Conservation (phyloP, 1,139 yeast species). For the Spathaspora jeffriesii region DNA sequence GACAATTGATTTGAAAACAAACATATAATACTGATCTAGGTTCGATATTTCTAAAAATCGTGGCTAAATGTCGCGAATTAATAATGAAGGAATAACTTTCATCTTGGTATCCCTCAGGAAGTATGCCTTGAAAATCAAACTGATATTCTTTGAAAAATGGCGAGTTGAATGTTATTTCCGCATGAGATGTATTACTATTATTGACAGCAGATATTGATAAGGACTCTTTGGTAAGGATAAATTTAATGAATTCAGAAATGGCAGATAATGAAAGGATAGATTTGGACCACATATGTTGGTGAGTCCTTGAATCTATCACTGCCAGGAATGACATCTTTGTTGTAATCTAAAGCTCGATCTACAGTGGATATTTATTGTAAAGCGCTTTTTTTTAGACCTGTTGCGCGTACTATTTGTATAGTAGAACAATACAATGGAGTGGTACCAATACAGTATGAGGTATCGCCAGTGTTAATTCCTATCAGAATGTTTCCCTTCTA, state of each 20-base stretch:
- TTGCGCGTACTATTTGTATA: too few relatives aligned
- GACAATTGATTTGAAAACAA: constrained; percentile 32
- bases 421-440: too few relatives aligned
- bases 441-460: too few relatives aligned
- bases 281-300: constrained; percentile 47
- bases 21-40: constrained; percentile 37
- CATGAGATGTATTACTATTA: constrained; percentile 43
- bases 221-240: constrained; percentile 25
- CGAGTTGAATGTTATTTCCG: constrained; percentile 35
- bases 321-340: constrained; percentile 38
- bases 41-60: constrained; percentile 51
- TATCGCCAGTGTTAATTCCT: too few relatives aligned
- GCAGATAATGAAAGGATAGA: constrained; percentile 44
- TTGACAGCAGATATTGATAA: constrained; percentile 45
- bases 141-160: constrained; percentile 38
- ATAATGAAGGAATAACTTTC: constrained; percentile 42
- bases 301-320: constrained; percentile 34
- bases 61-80: constrained; percentile 48
- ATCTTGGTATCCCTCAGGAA: constrained; percentile 29
- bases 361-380: background rate
- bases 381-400: too few relatives aligned
- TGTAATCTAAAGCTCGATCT: background rate
- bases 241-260: constrained; percentile 47
- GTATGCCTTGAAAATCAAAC: constrained; percentile 27
- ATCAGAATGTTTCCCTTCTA: too few relatives aligned